Evolutionary conservation across 768 basidiomycete species (phyloP).

Genomic region (Termitomyces sp.): DNA sequence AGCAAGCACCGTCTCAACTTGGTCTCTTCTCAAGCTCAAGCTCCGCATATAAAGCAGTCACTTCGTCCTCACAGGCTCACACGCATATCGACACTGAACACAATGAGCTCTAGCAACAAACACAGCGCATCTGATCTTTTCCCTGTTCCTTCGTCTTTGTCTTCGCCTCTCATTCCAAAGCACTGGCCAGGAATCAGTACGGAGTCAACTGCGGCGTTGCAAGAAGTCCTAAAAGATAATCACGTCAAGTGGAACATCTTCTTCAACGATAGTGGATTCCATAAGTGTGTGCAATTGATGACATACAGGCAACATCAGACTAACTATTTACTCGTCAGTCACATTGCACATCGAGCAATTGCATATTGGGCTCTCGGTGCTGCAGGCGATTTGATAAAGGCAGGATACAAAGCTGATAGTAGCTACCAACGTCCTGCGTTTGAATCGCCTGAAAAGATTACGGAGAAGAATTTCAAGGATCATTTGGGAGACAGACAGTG

Average conservation of each 20-base stretch:
- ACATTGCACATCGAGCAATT: constrained; percentile 24
- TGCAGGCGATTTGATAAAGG: constrained; percentile 26
- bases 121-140: constrained; percentile 19
- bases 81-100: not conserved
- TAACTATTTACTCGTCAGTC: constrained; percentile 12
- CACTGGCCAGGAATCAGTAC: constrained; percentile 30
- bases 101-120: not conserved
- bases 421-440: constrained; percentile 32
- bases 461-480: constrained; percentile 40
- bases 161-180: constrained; percentile 21
- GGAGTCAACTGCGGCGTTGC: constrained; percentile 27
- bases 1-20: constrained; percentile 1
- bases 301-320: not conserved
- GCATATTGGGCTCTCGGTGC: constrained; percentile 27
- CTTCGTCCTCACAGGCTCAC: not conserved
- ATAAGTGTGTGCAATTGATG: constrained; percentile 38
- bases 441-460: constrained; percentile 40
- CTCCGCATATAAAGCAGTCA: not conserved
- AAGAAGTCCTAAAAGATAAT: constrained; percentile 41
- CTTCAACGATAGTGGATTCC: constrained; percentile 44
- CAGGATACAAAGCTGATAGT: constrained; percentile 29
- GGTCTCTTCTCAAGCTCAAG: constrained; percentile 1
- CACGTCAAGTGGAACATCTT: constrained; percentile 44
- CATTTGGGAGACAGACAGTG: constrained; percentile 55
- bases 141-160: constrained; percentile 25